These are phyloP conservation scores for Scutellaria galericulata DNA, from an alignment of 257 asterid species.

Conservation along the genomic window DNA sequence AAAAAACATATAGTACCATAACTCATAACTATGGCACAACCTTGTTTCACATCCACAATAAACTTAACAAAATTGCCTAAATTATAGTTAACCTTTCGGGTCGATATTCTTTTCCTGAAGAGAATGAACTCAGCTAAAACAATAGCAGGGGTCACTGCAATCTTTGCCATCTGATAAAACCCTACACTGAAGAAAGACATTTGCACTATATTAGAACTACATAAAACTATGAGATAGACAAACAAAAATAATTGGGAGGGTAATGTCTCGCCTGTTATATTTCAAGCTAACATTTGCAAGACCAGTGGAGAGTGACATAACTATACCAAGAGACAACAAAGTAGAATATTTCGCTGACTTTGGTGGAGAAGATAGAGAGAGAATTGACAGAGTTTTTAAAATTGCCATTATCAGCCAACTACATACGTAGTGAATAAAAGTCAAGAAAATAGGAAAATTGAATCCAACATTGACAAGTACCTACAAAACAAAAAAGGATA, in stretches of 20 bases:
- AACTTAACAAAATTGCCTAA: background rate
- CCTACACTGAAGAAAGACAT: constrained; percentile 71
- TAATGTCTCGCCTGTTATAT: constrained; percentile 74
- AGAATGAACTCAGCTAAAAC: constrained; percentile 84
- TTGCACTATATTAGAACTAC: constrained; percentile 32
- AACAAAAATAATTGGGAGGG: constrained; percentile 1
- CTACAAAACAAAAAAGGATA: constrained; percentile 45
- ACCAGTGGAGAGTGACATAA: constrained; percentile 98
- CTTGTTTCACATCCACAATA: background rate
- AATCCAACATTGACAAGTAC: constrained; percentile 91
- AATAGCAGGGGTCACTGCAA: constrained; percentile 96
- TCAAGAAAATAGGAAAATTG: constrained; percentile 84
- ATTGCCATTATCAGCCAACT: constrained; percentile 94
- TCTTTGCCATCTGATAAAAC: constrained; percentile 99
- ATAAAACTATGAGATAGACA: background rate
- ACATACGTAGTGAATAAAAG: too few relatives aligned
- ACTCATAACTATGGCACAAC: background rate
- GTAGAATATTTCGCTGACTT: constrained; percentile 75
- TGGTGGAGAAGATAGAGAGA: constrained; percentile 79
- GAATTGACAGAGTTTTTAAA: constrained; percentile 71
- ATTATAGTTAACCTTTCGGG: constrained; percentile 60
- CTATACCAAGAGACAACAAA: constrained; percentile 89
- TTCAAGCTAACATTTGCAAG: constrained; percentile 98
- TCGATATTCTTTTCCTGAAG: constrained; percentile 70
- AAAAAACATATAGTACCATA: background rate